These are phyloP conservation scores for Dothideomycetes sp. DNA, from an alignment of 2,329 filamentous ascomycete genomes.

Conservation along the genomic window DNA sequence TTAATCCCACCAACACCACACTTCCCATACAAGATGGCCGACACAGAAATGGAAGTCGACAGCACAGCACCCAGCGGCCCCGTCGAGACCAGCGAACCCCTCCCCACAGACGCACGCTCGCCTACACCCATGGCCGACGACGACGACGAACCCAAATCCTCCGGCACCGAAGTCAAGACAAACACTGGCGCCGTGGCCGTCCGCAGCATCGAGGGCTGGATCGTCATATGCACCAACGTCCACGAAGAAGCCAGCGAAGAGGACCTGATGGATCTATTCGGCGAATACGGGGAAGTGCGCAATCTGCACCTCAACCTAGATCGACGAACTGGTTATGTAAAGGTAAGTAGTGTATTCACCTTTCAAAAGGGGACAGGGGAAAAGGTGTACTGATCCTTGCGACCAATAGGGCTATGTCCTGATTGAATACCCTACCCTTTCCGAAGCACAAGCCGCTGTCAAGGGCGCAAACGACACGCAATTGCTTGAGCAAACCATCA, in stretches of 20 bases:
- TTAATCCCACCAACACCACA: background rate
- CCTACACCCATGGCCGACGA: constrained; percentile 14
- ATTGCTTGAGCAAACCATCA: constrained; percentile 68
- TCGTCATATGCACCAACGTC: constrained; percentile 75
- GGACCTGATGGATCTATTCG: constrained; percentile 69
- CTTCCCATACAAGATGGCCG: constrained; percentile 18
- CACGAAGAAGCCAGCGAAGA: constrained; percentile 83
- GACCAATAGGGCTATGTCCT: constrained; percentile 61
- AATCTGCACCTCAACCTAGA: constrained; percentile 78
- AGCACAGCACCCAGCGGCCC: constrained; percentile 19
- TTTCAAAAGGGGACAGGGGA: background rate
- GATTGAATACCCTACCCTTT: constrained; percentile 71
- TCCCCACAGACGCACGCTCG: constrained; percentile 14
- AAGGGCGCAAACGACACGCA: constrained; percentile 68
- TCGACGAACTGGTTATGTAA: constrained; percentile 73
- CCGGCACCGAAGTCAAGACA: constrained; percentile 54
- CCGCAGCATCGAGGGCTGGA: constrained; percentile 83
- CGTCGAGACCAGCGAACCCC: constrained; percentile 1
- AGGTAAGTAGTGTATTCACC: constrained; percentile 41
- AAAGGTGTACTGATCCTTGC: background rate
- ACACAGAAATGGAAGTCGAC: constrained; percentile 49
- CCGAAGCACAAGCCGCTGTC: constrained; percentile 72
- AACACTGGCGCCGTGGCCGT: constrained; percentile 66
- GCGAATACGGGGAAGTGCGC: constrained; percentile 77
- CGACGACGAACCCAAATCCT: constrained; percentile 14